Evolutionary conservation across 441 rosid species (phyloP).

Genomic region (Cnidoscolus chayamansa): DNA sequence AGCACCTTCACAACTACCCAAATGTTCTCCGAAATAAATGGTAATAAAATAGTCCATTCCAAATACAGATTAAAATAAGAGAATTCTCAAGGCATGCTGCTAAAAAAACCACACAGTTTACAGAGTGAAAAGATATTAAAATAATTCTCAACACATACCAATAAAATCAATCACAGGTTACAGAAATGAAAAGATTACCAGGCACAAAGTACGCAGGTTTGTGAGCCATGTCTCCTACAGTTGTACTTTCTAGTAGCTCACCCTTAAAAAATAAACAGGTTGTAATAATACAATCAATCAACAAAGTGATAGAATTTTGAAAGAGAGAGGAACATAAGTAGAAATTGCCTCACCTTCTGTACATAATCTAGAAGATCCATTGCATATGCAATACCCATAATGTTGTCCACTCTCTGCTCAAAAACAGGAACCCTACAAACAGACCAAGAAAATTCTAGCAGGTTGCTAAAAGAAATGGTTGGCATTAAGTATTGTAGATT

Average conservation of each 20-base stretch:
- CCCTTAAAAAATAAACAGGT: constrained; percentile 85
- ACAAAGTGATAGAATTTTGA: constrained; percentile 20
- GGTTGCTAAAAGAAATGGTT: constrained; percentile 12
- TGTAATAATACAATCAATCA: constrained; percentile 43
- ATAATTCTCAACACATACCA: no score
- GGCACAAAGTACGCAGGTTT: constrained; percentile 98
- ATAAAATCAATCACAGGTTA: background rate
- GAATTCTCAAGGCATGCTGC: background rate
- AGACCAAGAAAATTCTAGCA: constrained; percentile 27
- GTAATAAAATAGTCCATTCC: constrained; percentile 4
- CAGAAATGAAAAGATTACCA: constrained; percentile 44
- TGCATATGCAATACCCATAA: constrained; percentile 95
- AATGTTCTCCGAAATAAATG: background rate
- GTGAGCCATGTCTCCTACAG: constrained; percentile 93
- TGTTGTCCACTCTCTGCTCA: constrained; percentile 98
- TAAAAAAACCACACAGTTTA: background rate
- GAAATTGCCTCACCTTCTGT: constrained; percentile 64
- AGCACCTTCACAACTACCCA: background rate
- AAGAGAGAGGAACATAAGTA: constrained; percentile 14
- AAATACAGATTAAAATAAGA: constrained; percentile 2
- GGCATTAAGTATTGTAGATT: constrained; percentile 1
- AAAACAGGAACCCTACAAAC: constrained; percentile 90
- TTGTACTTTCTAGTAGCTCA: constrained; percentile 76
- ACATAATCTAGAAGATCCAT: constrained; percentile 97
- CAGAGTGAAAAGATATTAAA: constrained; percentile 11